Evolutionary conservation across 2,329 filamentous ascomycete species (phyloP).

Genomic region (Paecilomyces formosus): DNA sequence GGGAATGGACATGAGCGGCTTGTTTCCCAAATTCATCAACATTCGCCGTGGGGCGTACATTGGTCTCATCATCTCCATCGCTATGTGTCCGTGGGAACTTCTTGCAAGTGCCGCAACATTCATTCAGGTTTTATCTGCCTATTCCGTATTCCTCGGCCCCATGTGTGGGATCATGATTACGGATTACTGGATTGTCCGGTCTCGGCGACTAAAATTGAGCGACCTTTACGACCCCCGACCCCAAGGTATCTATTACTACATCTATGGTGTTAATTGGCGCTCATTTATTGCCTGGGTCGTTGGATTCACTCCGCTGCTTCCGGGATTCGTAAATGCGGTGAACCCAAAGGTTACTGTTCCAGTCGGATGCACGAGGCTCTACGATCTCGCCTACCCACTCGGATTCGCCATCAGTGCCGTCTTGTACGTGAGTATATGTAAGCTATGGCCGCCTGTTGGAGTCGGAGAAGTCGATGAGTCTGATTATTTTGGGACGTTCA

Average conservation of each 20-base stretch:
- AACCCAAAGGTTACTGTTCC: conserved; percentile 15
- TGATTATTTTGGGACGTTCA: conserved; percentile 10
- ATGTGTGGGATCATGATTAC: conserved; percentile 27
- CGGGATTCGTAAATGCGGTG: conserved; percentile 19
- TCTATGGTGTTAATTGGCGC: conserved; percentile 38
- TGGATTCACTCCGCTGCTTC: conserved; percentile 22
- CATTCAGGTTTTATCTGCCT: conserved; percentile 40
- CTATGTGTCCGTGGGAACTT: conserved; percentile 47
- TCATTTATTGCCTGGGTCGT: conserved; percentile 33
- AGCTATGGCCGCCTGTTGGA: conserved; percentile 21
- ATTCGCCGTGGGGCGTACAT: conserved; percentile 48
- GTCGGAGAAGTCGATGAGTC: conserved; percentile 10
- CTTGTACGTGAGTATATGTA: conserved; percentile 23
- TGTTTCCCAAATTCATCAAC: conserved; percentile 48
- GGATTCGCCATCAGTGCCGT: conserved; percentile 34
- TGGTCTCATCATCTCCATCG: conserved; percentile 37
- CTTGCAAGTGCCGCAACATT: conserved; percentile 41
- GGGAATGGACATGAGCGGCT: conserved; percentile 49
- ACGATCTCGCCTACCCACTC: conserved; percentile 36
- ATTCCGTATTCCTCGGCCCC: conserved; percentile 40
- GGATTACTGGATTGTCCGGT: conserved; percentile 27
- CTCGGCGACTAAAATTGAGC: conserved; percentile 32
- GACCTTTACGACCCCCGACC: conserved; percentile 34
- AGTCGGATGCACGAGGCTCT: conserved; percentile 29
- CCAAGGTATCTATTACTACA: conserved; percentile 37